phyloP scores from a whole-genome alignment of 768 basidiomycete species.

The Auricularia heimuer region DNA sequence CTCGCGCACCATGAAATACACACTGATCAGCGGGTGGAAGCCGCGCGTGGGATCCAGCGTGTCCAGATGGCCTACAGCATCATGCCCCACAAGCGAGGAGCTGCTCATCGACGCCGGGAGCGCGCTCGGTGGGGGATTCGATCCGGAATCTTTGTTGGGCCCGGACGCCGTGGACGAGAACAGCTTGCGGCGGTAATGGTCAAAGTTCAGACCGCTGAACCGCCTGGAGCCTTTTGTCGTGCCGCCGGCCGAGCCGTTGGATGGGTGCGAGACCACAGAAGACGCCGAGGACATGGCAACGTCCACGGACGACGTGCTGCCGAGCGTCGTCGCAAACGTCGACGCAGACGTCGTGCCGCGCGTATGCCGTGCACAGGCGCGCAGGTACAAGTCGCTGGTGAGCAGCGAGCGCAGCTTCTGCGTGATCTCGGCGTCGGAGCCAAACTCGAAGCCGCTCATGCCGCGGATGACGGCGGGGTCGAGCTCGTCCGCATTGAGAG shows the following conservation, averaged over 20 bases:
- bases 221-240: constrained; percentile 61
- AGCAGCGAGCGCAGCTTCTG: constrained; percentile 61
- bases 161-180: constrained; percentile 44
- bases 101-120: constrained; percentile 10
- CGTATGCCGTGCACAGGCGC: neutral
- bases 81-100: neutral
- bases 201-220: constrained; percentile 75
- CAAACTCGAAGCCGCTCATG: constrained; percentile 98
- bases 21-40: constrained; percentile 90
- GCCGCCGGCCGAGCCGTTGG: neutral
- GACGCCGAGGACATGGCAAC: neutral
- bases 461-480: constrained; percentile 76
- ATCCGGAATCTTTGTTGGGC: constrained; percentile 4
- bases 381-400: constrained; percentile 59
- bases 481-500: constrained; percentile 79
- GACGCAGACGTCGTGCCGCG: constrained; percentile 14
- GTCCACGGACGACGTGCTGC: neutral
- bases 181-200: constrained; percentile 85
- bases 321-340: constrained; percentile 24
- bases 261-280: neutral
- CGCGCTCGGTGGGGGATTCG: neutral
- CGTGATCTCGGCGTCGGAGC: constrained; percentile 78
- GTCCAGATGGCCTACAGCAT: neutral
- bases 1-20: constrained; percentile 93
- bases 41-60: constrained; percentile 74